Base-by-base conservation (phyloP, 768 basidiomycete genomes). In the Mycena crocata region DNA sequence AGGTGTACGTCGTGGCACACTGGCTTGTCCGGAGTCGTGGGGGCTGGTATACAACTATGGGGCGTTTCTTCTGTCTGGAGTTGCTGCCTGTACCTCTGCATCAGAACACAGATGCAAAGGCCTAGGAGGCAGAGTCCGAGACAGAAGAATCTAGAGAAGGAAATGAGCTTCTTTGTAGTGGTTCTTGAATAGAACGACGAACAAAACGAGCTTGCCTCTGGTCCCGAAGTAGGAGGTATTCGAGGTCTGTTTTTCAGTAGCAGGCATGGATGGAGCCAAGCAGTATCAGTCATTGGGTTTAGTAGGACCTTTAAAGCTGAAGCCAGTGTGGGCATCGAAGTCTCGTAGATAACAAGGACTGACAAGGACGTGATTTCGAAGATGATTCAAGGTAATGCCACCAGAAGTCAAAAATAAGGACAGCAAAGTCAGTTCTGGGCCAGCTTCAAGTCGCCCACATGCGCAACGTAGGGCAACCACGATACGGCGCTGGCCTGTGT, bases 261-360 rank as follows among this genome's bases (percentile, higher is more conserved):
- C 45, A 24, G 62, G 54, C 62, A 64, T 64, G 32, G 31, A 37
- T 23, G 15, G 52, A 55, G 44, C n/a, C n/a, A n/a, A n/a, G n/a
- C n/a, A 32, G 17, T 39, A n/a, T 28, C 48, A 30, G 28, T 10
- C 24, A 19, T 44, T 35, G 3, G 3, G 15, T 34, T 45, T 6
- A 42, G 49, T 26, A 40, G 31, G 48, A 15, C 28, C 54, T 46
- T n/a, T 64, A 28, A 48, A 64, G 37, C 49, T 31, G 45, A 23
- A 10, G 12, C 12, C 45, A 45, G 45, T 63, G 54, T 63, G 44
- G 35, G 45, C 39, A 62, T 62, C n/a, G 52, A 48, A 55, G 34
- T 28, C 37, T 34, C 15, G 34, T 24, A 23, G 9, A 55, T 35
- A 37, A 12, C 3, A 14, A 15, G 37, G 52, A 32, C 46, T 56